Conservation (phyloP, 371 early-diverging fungal genomes). For the Apophysomyces variabilis region DNA sequence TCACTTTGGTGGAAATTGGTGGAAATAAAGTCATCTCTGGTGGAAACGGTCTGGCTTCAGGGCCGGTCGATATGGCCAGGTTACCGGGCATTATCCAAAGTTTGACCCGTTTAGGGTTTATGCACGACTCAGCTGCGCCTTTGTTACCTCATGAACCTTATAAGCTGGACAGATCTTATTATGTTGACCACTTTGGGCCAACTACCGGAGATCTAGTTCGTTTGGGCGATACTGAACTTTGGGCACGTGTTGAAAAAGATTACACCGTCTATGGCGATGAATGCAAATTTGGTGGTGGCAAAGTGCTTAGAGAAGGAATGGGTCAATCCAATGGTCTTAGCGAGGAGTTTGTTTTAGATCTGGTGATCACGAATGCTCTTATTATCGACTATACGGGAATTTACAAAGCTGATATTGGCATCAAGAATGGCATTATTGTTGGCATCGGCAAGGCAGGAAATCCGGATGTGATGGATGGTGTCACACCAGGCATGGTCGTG, state of each 20-base stretch:
- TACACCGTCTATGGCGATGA: slow-evolving; percentile 92
- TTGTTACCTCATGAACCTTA: slow-evolving; percentile 45
- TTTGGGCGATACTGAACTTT: slow-evolving; percentile 83
- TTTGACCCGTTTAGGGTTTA: slow-evolving; percentile 57
- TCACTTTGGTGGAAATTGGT: slow-evolving; percentile 82
- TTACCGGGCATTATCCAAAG: slow-evolving; percentile 51
- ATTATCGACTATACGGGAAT: slow-evolving; percentile 94
- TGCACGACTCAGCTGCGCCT: slow-evolving; percentile 60
- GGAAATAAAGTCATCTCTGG: slow-evolving; percentile 82
- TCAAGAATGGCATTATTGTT: slow-evolving; percentile 80
- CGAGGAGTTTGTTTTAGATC: slow-evolving; percentile 77
- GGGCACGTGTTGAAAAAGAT: slow-evolving; percentile 89
- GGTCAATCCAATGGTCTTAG: slow-evolving; percentile 72
- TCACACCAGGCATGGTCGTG: slow-evolving; percentile 86
- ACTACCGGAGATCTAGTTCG: slow-evolving; percentile 89
- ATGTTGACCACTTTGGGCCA: slow-evolving; percentile 91
- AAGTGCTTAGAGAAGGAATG: slow-evolving; percentile 93
- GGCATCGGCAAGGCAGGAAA: slow-evolving; percentile 97
- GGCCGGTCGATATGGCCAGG: slow-evolving; percentile 61
- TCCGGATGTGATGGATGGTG: slow-evolving; percentile 93
- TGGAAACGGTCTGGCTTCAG: slow-evolving; percentile 82
- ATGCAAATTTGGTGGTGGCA: slow-evolving; percentile 85
- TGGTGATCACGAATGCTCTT: slow-evolving; percentile 92
- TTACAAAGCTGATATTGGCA: slow-evolving; percentile 96
- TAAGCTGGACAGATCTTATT: slow-evolving; percentile 74